These are phyloP conservation scores for Dioscorea alata DNA, from an alignment of 106 monocot genomes.

Conservation along the genomic window DNA sequence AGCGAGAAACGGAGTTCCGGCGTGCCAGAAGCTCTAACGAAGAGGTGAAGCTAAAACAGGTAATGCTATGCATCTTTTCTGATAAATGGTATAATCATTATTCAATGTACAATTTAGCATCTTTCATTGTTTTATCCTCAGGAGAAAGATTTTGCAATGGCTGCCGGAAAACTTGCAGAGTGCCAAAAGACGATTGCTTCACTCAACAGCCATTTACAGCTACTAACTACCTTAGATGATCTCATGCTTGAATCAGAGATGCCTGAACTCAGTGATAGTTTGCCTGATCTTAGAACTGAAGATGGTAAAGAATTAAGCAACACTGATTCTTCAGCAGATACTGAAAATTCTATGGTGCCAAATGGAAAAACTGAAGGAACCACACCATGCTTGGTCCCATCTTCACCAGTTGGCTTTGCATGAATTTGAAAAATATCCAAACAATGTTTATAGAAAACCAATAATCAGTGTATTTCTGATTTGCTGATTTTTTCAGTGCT, in stretches of 20 bases:
- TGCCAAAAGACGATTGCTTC: slow-evolving; percentile 85
- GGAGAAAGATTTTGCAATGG: slow-evolving; percentile 50
- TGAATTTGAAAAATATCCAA: slow-evolving; percentile 2
- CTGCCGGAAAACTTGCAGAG: slow-evolving; percentile 60
- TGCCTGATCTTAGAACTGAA: not conserved
- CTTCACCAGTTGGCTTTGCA: slow-evolving; percentile 3
- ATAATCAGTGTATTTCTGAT: not conserved
- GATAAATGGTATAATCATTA: too few species aligned
- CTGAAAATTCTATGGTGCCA: not conserved
- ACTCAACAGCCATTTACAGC: slow-evolving; percentile 50
- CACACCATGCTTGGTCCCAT: slow-evolving; percentile 3
- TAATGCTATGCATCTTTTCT: not conserved
- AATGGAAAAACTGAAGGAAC: not conserved
- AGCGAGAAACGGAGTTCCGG: slow-evolving; percentile 17
- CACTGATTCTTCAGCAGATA: slow-evolving; percentile 1
- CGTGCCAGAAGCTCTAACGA: slow-evolving; percentile 16
- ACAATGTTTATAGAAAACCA: slow-evolving; percentile 1
- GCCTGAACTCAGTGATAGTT: slow-evolving; percentile 6
- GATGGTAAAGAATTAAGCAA: not conserved
- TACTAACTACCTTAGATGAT: slow-evolving; percentile 42
- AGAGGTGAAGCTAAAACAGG: slow-evolving; percentile 41
- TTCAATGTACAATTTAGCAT: not conserved
- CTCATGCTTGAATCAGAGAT: slow-evolving; percentile 21
- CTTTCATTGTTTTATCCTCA: slow-evolving; percentile 12
- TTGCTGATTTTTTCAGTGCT: not conserved